Evolutionary conservation across 192 early-diverging fungal genomes (phyloP).

Genomic region (Allomyces macrogynus): DNA sequence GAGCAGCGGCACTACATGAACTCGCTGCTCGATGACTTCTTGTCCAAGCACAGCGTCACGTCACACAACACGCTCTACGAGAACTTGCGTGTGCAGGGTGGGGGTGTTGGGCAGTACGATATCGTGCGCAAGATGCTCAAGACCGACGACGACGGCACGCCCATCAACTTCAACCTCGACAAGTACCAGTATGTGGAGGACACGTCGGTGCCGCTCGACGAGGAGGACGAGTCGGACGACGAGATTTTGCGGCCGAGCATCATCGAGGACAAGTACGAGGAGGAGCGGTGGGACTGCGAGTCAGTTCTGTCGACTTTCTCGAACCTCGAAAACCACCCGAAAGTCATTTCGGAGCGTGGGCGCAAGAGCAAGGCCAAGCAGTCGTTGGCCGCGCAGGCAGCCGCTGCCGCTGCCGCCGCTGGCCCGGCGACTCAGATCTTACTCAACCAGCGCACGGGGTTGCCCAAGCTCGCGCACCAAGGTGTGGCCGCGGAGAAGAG

Average conservation of each 20-base stretch:
- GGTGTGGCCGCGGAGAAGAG: conserved; percentile 10
- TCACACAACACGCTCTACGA: conserved; percentile 8
- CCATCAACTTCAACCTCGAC: conserved; percentile 44
- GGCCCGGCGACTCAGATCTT: conserved; percentile 11
- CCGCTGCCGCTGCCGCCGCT: conserved; percentile 6
- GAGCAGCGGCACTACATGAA: conserved; percentile 11
- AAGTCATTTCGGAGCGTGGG: conserved; percentile 45
- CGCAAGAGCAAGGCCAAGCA: conserved; percentile 46
- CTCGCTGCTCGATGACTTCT: conserved; percentile 25
- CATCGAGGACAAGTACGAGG: conserved; percentile 8
- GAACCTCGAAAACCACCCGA: conserved; percentile 83
- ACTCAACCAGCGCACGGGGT: conserved; percentile 10
- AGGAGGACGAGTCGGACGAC: conserved; percentile 38
- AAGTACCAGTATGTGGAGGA: conserved; percentile 51
- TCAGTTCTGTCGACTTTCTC: conserved; percentile 68
- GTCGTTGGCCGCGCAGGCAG: conserved; percentile 1
- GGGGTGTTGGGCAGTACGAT: conserved; percentile 12
- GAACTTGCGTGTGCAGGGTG: neutral
- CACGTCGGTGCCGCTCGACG: conserved; percentile 35
- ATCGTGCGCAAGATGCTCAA: conserved; percentile 16
- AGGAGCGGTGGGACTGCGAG: conserved; percentile 78
- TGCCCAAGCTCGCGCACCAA: conserved; percentile 5
- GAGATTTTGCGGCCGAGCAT: conserved; percentile 36
- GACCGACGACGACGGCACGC: conserved; percentile 11
- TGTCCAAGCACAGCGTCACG: conserved; percentile 20